Evolutionary conservation across 2,329 filamentous ascomycete species (phyloP), one percentile per base, ranked within the genome.

Genomic region (Alternaria ethzedia): DNA sequence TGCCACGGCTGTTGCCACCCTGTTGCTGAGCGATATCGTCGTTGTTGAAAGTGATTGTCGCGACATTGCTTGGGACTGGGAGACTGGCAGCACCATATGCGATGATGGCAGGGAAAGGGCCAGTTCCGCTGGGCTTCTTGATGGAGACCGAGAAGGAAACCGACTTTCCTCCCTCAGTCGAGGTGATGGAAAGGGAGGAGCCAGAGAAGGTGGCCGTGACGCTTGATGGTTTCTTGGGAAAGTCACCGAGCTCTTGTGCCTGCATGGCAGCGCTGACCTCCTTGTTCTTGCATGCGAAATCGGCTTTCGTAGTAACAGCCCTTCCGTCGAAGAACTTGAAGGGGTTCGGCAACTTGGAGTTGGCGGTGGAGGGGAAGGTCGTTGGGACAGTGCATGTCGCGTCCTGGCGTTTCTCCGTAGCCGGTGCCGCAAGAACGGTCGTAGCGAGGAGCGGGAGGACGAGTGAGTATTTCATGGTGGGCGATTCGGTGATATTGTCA

Each of bases 11-110:
- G 61, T 57, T 70, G 11, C 59, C 47, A 51, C 75, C 73, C 25
- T 63, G 50, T 78, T 90, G 86, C 20, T 82, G 81, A 21, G 83
- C 88, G 62, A 89, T 86, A 26, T 83, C 82, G 71, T 88, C 84
- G 75, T 89, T 89, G 78, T 83, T 82, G 78, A 89, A 89, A 65
- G 80, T 86, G 71, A 89, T 87, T 59, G 83, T 86, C 41, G 84
- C 87, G 26, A 90, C 84, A 52, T 79, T 83, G 36, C 77, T 79
- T 2, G 87, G 87, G 54, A 87, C 81, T 15, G 87, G 87, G 54
- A 90, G 81, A 64, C 83, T 86, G 8, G 83, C 77, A 43, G 80
- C 85, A 45, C 86, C 87, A 67, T 86, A 86, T 56, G 83, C 83
- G 69, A 89, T 87, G 75, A 89, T 85, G 63, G 86, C 87, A 7